A percentile compares a stretch with the other conserved stretches of the same genome.
These are phyloP conservation scores for Tolypocladium pustulatum DNA, from an alignment of 2,329 filamentous ascomycete species.

Conservation along the genomic window DNA sequence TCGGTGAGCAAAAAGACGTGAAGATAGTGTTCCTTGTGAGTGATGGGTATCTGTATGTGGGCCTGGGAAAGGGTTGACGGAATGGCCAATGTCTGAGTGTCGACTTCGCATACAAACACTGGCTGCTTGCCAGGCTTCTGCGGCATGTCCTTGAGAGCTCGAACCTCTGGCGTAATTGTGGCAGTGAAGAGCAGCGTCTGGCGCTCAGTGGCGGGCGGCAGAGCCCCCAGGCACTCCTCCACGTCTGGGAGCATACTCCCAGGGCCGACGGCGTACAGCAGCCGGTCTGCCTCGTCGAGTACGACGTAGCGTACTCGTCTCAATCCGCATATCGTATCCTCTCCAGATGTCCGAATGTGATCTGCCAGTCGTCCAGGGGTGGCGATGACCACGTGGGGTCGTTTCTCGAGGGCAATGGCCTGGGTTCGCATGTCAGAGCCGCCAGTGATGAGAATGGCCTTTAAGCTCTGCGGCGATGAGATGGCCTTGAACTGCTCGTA, in stretches of 20 bases:
- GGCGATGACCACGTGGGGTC: constrained; percentile 87
- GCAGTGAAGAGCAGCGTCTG: constrained; percentile 95
- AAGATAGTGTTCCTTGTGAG: constrained; percentile 89
- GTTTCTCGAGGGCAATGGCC: constrained; percentile 68
- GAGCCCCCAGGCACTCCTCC: constrained; percentile 71
- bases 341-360: constrained; percentile 82
- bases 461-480: constrained; percentile 76
- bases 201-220: constrained; percentile 68
- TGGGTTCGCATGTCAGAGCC: constrained; percentile 88
- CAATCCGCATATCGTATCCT: constrained; percentile 79
- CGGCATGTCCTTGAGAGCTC: constrained; percentile 71
- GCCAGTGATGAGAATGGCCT: constrained; percentile 81
- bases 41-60: constrained; percentile 80
- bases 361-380: constrained; percentile 90
- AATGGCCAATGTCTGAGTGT: constrained; percentile 64
- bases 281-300: constrained; percentile 88
- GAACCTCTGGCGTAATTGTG: constrained; percentile 86
- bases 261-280: constrained; percentile 60
- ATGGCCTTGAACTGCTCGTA: constrained; percentile 94
- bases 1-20: constrained; percentile 80
- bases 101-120: constrained; percentile 82
- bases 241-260: constrained; percentile 94
- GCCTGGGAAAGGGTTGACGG: constrained; percentile 73
- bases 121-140: constrained; percentile 58
- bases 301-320: constrained; percentile 75